These are phyloP conservation scores for Phallus indusiatus DNA, from an alignment of 768 basidiomycete species.

Conservation along the genomic window DNA sequence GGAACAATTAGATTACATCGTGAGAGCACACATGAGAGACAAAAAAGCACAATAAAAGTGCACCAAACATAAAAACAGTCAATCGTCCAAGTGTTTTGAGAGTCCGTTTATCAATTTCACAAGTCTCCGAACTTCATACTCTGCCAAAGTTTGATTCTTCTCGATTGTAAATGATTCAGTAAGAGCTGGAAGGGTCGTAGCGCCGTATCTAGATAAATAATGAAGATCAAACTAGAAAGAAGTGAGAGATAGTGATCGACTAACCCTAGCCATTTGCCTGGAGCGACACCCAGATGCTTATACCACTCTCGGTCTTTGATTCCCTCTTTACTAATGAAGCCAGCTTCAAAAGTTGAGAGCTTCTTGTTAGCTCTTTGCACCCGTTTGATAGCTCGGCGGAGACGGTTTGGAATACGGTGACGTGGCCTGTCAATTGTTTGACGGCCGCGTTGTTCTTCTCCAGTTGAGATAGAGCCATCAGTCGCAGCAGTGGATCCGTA, in stretches of 20 bases:
- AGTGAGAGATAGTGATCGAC: slow-evolving; percentile 13
- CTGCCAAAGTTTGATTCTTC: slow-evolving; percentile 48
- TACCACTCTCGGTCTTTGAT: slow-evolving; percentile 83
- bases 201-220: slow-evolving; percentile 49
- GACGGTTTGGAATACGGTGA: slow-evolving; percentile 20
- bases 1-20: too few species aligned
- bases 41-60: too few species aligned
- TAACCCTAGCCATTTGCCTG: slow-evolving; percentile 74
- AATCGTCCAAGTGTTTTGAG: slow-evolving; percentile 21
- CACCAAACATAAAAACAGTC: not conserved
- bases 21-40: too few species aligned
- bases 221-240: not conserved
- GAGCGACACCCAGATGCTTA: slow-evolving; percentile 74
- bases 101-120: slow-evolving; percentile 44
- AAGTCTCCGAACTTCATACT: slow-evolving; percentile 52
- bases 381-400: slow-evolving; percentile 50
- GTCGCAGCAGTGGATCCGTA: not conserved
- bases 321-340: slow-evolving; percentile 71
- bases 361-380: slow-evolving; percentile 55
- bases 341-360: slow-evolving; percentile 62
- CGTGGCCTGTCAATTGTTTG: not conserved
- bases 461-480: not conserved
- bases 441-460: not conserved
- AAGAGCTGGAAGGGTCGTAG: slow-evolving; percentile 74
- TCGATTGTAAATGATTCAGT: slow-evolving; percentile 71